These are phyloP conservation scores for Phytophthora sansomeana DNA, from an alignment of 352 stramenopile genomes.

Conservation along the genomic window DNA sequence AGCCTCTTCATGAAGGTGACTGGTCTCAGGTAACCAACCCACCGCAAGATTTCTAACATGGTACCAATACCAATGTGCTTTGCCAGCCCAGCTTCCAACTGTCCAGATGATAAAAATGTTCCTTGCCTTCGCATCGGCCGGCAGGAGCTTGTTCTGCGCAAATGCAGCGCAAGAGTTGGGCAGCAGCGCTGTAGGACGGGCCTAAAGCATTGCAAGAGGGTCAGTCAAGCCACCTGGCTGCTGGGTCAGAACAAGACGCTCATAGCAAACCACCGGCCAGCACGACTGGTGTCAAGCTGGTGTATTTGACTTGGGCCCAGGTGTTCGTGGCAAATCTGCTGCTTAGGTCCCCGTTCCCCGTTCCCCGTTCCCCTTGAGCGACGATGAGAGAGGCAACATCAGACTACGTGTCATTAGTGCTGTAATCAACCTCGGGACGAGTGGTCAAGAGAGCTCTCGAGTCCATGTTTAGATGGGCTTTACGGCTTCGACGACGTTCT, in stretches of 20 bases:
- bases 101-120: constrained; percentile 1
- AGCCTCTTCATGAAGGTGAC: constrained; percentile 8
- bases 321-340: constrained; percentile 12
- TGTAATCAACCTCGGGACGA: neutral
- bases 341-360: constrained; percentile 18
- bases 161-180: neutral
- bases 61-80: no score
- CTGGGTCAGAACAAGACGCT: neutral
- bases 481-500: no score
- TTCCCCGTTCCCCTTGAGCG: no score
- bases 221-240: neutral
- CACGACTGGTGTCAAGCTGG: constrained; percentile 8
- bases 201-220: neutral
- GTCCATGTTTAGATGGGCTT: neutral
- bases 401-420: constrained; percentile 12
- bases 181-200: neutral
- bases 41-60: no score
- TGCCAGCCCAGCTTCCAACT: no score
- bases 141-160: neutral
- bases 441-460: neutral
- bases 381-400: constrained; percentile 9
- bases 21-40: constrained; percentile 11
- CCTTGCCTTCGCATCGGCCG: neutral
- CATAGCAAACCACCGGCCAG: neutral
- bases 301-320: constrained; percentile 9